phyloP scores from a whole-genome alignment of 805 yeast genomes.

The Hanseniaspora hatyaiensis region DNA sequence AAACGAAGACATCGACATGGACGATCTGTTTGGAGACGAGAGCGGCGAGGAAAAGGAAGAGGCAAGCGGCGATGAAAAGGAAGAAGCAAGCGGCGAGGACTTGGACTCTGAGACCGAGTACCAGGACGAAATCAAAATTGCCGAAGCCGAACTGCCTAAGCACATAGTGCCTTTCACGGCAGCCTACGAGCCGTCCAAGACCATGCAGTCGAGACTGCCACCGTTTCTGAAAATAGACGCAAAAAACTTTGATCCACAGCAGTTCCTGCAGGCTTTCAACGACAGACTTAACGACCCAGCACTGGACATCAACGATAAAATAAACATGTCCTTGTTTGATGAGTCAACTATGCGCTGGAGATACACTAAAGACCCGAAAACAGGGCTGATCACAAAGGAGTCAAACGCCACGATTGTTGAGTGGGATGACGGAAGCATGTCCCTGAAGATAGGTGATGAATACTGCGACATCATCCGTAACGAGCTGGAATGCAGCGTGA shows the following conservation, averaged over 20 bases:
- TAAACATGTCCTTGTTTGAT: slow-evolving; percentile 55
- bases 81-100: slow-evolving; percentile 25
- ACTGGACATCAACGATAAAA: slow-evolving; percentile 37
- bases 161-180: slow-evolving; percentile 38
- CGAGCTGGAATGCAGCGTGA: slow-evolving; percentile 56
- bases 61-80: slow-evolving; percentile 24
- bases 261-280: slow-evolving; percentile 42
- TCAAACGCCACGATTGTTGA: slow-evolving; percentile 81
- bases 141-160: slow-evolving; percentile 32
- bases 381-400: slow-evolving; percentile 61
- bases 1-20: slow-evolving; percentile 31
- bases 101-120: slow-evolving; percentile 20
- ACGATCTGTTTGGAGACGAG: slow-evolving; percentile 35
- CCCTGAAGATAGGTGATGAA: slow-evolving; percentile 79
- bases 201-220: slow-evolving; percentile 53
- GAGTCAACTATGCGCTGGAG: slow-evolving; percentile 92
- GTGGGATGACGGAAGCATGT: slow-evolving; percentile 88
- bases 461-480: slow-evolving; percentile 64
- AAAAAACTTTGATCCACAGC: slow-evolving; percentile 71
- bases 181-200: slow-evolving; percentile 32
- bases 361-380: slow-evolving; percentile 61
- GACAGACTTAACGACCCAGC: slow-evolving; percentile 29
- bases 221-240: slow-evolving; percentile 74
- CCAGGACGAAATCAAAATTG: slow-evolving; percentile 30
- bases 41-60: slow-evolving; percentile 24